These are phyloP conservation scores for Melampsora americana DNA, from an alignment of 1,284 basidiomycete species.

Conservation along the genomic window DNA sequence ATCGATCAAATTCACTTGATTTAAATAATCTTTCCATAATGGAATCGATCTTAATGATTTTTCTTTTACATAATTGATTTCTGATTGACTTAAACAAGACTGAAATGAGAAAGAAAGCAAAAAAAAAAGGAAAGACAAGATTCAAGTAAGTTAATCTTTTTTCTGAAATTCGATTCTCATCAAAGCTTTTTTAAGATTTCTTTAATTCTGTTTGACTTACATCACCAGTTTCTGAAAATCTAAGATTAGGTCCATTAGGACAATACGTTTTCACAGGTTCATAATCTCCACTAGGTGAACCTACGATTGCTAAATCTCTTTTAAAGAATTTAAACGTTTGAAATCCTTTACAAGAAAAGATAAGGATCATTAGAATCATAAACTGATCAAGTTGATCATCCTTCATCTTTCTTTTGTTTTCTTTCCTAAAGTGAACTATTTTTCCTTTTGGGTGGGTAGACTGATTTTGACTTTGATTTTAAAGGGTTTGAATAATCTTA, in stretches of 20 bases:
- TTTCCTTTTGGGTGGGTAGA: too few relatives aligned
- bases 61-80: slow-evolving; percentile 28
- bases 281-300: slow-evolving; percentile 27
- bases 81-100: slow-evolving; percentile 11
- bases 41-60: slow-evolving; percentile 34
- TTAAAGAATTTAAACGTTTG: neutral
- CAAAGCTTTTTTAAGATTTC: neutral
- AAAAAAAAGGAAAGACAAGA: too few relatives aligned
- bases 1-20: slow-evolving; percentile 11
- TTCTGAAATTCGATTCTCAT: too few relatives aligned
- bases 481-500: too few relatives aligned
- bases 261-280: slow-evolving; percentile 22
- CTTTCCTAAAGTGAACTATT: too few relatives aligned
- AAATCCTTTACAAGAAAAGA: neutral
- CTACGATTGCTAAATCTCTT: slow-evolving; percentile 23
- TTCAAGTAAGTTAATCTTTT: too few relatives aligned
- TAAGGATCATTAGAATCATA: too few relatives aligned
- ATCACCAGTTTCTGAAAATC: slow-evolving; percentile 10
- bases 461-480: too few relatives aligned
- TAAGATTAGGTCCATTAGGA: slow-evolving; percentile 15
- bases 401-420: too few relatives aligned
- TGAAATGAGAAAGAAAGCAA: too few relatives aligned
- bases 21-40: slow-evolving; percentile 25
- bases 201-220: neutral
- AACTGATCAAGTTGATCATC: too few relatives aligned